Conservation (phyloP, 2,329 filamentous ascomycete genomes). For the Colletotrichum lentis region DNA sequence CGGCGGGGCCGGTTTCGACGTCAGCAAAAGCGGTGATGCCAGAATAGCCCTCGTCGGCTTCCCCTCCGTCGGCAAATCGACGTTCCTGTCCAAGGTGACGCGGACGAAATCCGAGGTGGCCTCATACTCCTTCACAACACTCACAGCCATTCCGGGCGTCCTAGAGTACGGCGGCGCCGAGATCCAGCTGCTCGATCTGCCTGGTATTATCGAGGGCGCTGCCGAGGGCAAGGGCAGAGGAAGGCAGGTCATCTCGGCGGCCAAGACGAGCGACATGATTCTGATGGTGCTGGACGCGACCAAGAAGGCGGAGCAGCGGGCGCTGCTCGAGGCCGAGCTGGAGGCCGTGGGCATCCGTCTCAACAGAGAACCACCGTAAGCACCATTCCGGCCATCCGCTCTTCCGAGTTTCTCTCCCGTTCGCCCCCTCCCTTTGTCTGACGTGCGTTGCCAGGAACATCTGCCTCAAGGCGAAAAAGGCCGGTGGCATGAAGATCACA, state of each 20-base stretch:
- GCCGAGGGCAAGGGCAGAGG: conserved; percentile 95
- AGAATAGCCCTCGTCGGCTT: conserved; percentile 98
- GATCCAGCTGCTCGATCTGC: conserved; percentile 96
- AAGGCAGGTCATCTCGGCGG: conserved; percentile 94
- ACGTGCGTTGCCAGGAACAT: conserved; percentile 73
- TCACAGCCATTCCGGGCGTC: conserved; percentile 96
- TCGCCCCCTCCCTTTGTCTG: not conserved
- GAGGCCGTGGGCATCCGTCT: conserved; percentile 94
- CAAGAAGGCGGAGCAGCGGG: conserved; percentile 92
- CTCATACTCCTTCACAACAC: conserved; percentile 94
- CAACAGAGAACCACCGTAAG: conserved; percentile 88
- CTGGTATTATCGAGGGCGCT: conserved; percentile 97
- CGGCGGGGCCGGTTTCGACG: conserved; percentile 86
- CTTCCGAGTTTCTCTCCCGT: not conserved
- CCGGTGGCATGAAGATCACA: conserved; percentile 98
- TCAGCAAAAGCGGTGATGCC: conserved; percentile 95
- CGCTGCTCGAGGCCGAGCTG: conserved; percentile 87
- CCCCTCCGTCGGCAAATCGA: conserved; percentile 97
- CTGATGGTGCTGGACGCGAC: conserved; percentile 97
- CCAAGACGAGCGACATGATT: conserved; percentile 97
- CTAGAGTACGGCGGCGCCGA: conserved; percentile 97
- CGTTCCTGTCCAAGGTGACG: conserved; percentile 97
- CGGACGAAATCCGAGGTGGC: conserved; percentile 97
- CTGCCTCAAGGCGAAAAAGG: conserved; percentile 94
- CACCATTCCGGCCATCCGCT: not conserved